Base-by-base conservation (phyloP, 257 asterid genomes). In the Solanum piurae region DNA sequence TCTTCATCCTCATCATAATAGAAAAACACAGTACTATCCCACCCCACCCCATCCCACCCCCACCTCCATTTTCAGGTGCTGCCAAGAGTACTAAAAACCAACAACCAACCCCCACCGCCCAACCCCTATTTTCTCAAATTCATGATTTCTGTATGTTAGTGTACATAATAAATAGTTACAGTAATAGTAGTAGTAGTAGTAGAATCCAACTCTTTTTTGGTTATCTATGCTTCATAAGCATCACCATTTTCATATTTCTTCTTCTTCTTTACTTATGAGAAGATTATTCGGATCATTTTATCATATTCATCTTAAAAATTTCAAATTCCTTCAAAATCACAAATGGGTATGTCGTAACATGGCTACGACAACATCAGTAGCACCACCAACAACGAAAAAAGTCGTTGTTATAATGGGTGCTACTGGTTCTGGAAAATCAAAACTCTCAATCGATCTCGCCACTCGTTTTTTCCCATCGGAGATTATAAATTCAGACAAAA, bases 391-490 rank as follows among this genome's bases (percentile, higher is more conserved):
- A 23, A 23, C 85, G 71, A 91, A 86, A 27, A 94, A 92, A 83
- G 25, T 95, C 23, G 92, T 95, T 36, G 94, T 94, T 20, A 88
- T 97, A 3, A 92, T 95, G 97, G 99, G 98, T 76, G 93, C 98
- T 36, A 97, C 99, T 0, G 98, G 98, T 34, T 95, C 96, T 25
- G 99, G 99, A 0, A 97, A 97, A 88, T 93, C 99, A 1, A 95
- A 93, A 85, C 98, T 95, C 33, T 95, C 99, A 1, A 72, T 95
- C n/a, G 98, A 95, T 88, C 90, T 97, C 20, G 94, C 93, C 16
- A 88, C 98, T 38, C 89, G 94, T 6, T 94, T 86, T 31, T 97
- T 94, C 85, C 92, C 94, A 1, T 90, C 98, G 11, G 99, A 97
- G 75, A 91, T 97, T 79, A 91, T 97, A 18, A 97, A 97, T 93